Evolutionary conservation across 176 grass and related monocot genomes (phyloP).

Genomic region (Carex kokanica): DNA sequence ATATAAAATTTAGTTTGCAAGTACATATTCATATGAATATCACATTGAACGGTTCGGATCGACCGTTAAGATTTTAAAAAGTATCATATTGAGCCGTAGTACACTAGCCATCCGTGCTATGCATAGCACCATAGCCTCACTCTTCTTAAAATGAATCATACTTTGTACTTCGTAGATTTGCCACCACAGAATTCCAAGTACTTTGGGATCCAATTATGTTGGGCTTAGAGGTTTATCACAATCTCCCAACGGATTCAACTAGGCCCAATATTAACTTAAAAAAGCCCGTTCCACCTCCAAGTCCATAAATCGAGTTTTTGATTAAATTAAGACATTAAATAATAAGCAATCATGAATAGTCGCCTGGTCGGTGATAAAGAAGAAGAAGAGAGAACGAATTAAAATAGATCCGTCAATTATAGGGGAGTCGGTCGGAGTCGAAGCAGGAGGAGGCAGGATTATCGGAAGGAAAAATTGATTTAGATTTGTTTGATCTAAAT

Average conservation of each 20-base stretch:
- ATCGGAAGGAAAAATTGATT: background rate
- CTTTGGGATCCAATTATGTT: background rate
- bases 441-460: background rate
- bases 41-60: too few species aligned
- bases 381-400: too few species aligned
- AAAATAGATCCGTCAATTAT: background rate
- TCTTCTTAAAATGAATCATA: too few species aligned
- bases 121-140: too few species aligned
- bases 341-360: background rate
- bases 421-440: background rate
- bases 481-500: background rate
- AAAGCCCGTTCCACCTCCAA: background rate
- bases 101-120: too few species aligned
- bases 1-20: too few species aligned
- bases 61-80: too few species aligned
- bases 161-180: too few species aligned
- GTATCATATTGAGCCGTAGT: too few species aligned
- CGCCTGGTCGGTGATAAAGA: background rate
- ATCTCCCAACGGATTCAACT: background rate
- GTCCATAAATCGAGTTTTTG: background rate
- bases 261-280: background rate
- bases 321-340: background rate
- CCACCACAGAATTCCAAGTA: too few species aligned
- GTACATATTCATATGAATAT: too few species aligned
- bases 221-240: background rate